Conservation (phyloP, 2,329 filamentous ascomycete genomes). For the Talaromyces albobiverticillius region DNA sequence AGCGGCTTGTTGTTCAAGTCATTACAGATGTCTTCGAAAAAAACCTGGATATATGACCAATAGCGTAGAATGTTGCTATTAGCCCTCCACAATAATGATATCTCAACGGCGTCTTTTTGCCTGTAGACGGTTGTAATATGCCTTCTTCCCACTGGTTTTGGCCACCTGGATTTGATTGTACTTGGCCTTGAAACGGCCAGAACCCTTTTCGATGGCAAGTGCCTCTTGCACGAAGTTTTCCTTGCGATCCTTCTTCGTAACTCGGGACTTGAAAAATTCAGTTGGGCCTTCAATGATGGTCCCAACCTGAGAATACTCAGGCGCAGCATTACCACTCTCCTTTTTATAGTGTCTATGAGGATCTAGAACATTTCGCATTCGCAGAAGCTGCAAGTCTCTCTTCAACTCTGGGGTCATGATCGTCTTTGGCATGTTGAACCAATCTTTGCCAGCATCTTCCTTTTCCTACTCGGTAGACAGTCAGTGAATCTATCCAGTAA, state of each 20-base stretch:
- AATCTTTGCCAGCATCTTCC: slow-evolving; percentile 71
- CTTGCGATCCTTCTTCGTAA: slow-evolving; percentile 85
- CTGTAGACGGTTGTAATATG: slow-evolving; percentile 78
- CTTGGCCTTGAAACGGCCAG: slow-evolving; percentile 76
- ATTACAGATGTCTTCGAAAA: slow-evolving; percentile 29
- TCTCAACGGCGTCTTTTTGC: slow-evolving; percentile 46
- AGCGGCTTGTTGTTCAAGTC: slow-evolving; percentile 37
- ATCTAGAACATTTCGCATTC: slow-evolving; percentile 85
- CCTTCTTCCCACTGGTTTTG: slow-evolving; percentile 86
- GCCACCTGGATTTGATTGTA: slow-evolving; percentile 78
- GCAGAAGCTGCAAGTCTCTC: slow-evolving; percentile 81
- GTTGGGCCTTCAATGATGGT: slow-evolving; percentile 85
- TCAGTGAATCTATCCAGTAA: slow-evolving; percentile 29
- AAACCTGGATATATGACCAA: background rate
- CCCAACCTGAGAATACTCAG: slow-evolving; percentile 84
- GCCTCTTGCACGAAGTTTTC: slow-evolving; percentile 83
- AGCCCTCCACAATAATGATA: background rate
- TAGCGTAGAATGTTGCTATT: background rate
- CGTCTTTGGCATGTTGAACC: slow-evolving; percentile 86
- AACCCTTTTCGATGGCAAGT: slow-evolving; percentile 63
- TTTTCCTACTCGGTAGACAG: slow-evolving; percentile 42
- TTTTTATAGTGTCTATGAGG: slow-evolving; percentile 92
- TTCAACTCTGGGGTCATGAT: slow-evolving; percentile 80
- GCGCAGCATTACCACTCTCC: slow-evolving; percentile 67
- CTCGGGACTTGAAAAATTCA: slow-evolving; percentile 76